These are phyloP conservation scores for Brettanomyces bruxellensis DNA, from an alignment of 805 yeast genomes.

Conservation along the genomic window DNA sequence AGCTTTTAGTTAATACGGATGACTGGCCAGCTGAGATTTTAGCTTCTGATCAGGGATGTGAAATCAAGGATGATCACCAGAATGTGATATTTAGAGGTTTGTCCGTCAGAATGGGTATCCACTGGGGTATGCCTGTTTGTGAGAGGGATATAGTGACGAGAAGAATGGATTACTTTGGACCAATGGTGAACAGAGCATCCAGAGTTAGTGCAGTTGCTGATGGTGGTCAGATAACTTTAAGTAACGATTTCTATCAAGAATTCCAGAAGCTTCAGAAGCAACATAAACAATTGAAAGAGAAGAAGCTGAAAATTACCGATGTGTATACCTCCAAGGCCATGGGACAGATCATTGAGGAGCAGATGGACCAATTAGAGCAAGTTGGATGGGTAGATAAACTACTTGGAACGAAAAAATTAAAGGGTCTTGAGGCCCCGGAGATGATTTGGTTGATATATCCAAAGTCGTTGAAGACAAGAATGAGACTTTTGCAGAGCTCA, in stretches of 20 bases:
- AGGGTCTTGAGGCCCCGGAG: slow-evolving; percentile 93
- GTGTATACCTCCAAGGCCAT: slow-evolving; percentile 34
- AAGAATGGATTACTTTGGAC: slow-evolving; percentile 98
- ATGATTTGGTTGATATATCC: slow-evolving; percentile 75
- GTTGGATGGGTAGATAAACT: slow-evolving; percentile 61
- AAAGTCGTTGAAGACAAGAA: slow-evolving; percentile 48
- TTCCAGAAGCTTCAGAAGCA: slow-evolving; percentile 45
- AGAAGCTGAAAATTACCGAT: slow-evolving; percentile 22
- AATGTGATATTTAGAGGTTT: slow-evolving; percentile 72
- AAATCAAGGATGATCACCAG: slow-evolving; percentile 54
- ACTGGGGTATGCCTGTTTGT: slow-evolving; percentile 97
- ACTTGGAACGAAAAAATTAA: slow-evolving; percentile 81
- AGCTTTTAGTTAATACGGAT: slow-evolving; percentile 61
- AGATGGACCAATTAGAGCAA: slow-evolving; percentile 53
- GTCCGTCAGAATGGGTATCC: slow-evolving; percentile 96
- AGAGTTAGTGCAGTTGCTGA: slow-evolving; percentile 91
- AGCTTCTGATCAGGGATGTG: slow-evolving; percentile 75
- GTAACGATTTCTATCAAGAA: slow-evolving; percentile 73
- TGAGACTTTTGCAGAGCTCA: slow-evolving; percentile 28
- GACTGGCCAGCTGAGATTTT: slow-evolving; percentile 96
- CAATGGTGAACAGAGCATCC: slow-evolving; percentile 94
- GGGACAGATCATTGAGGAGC: slow-evolving; percentile 45
- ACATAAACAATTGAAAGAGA: slow-evolving; percentile 32
- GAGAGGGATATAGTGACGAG: slow-evolving; percentile 91
- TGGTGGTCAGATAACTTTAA: slow-evolving; percentile 94